A percentile compares a stretch with the other conserved stretches of the same genome.
These are phyloP conservation scores for Pouteria glomerata DNA, from an alignment of 148 eudicot genomes.

Conservation along the genomic window DNA sequence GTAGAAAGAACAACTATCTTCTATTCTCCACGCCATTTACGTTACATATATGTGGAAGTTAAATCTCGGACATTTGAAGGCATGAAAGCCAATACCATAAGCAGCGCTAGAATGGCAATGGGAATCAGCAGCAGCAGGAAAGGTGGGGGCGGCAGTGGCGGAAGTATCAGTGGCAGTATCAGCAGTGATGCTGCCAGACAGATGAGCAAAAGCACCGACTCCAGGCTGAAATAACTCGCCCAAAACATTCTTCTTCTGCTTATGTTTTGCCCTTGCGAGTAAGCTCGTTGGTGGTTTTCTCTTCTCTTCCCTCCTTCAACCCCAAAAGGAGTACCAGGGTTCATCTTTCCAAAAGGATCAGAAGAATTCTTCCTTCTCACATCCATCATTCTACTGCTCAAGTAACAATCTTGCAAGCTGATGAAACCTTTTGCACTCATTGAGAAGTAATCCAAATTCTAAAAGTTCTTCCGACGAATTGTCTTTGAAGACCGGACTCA, in stretches of 20 bases:
- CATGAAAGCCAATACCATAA: constrained; percentile 73
- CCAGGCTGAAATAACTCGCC: constrained; percentile 48
- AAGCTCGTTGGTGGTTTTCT: constrained; percentile 4
- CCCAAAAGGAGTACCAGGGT: not conserved
- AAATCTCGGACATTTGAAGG: constrained; percentile 49
- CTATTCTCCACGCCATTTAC: too few species aligned
- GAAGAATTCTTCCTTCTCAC: constrained; percentile 5
- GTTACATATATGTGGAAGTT: constrained; percentile 38
- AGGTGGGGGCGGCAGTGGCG: constrained; percentile 93
- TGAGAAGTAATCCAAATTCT: too few species aligned
- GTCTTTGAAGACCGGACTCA: too few species aligned
- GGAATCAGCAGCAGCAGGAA: constrained; percentile 74
- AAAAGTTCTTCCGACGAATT: too few species aligned
- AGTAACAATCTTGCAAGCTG: too few species aligned
- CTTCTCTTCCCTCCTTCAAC: constrained; percentile 4
- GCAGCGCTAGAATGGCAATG: constrained; percentile 55
- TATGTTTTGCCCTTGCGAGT: constrained; percentile 25
- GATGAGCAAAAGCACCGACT: constrained; percentile 54
- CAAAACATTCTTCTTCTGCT: constrained; percentile 10
- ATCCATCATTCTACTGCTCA: constrained; percentile 4
- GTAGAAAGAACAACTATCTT: too few species aligned
- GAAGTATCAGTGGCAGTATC: constrained; percentile 69
- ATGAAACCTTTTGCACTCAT: too few species aligned
- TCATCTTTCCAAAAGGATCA: not conserved
- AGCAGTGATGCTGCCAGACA: constrained; percentile 65